Conservation (phyloP, 768 basidiomycete species). For the Astraeus odoratus region DNA sequence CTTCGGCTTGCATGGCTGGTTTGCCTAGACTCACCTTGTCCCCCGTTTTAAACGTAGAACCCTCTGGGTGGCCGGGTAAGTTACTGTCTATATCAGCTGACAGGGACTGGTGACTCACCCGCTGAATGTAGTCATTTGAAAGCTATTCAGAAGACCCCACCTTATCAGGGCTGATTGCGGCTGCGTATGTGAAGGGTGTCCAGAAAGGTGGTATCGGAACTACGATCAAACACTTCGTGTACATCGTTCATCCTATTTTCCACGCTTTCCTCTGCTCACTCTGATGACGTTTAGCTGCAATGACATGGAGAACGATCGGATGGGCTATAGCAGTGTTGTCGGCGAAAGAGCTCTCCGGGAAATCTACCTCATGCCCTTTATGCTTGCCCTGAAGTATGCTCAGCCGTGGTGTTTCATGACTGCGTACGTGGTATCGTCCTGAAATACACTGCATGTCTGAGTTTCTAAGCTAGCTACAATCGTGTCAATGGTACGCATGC, state of each 20-base stretch:
- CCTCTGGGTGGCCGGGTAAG: slow-evolving; percentile 64
- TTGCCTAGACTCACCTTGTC: no score
- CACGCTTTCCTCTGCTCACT: background rate
- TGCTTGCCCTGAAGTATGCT: slow-evolving; percentile 45
- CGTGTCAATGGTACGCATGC: slow-evolving; percentile 71
- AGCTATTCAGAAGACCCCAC: slow-evolving; percentile 76
- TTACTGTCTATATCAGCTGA: background rate
- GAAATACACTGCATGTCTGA: background rate
- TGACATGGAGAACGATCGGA: slow-evolving; percentile 76
- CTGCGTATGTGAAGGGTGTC: slow-evolving; percentile 70
- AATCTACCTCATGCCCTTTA: slow-evolving; percentile 57
- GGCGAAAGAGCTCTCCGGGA: slow-evolving; percentile 49
- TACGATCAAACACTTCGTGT: slow-evolving; percentile 81
- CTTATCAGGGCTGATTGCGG: slow-evolving; percentile 63
- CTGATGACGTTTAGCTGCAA: slow-evolving; percentile 42
- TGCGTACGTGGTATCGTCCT: slow-evolving; percentile 35
- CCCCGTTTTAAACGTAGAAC: slow-evolving; percentile 36
- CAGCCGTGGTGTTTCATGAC: slow-evolving; percentile 57
- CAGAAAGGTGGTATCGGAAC: slow-evolving; percentile 72
- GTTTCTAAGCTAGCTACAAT: slow-evolving; percentile 43
- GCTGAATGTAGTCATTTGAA: slow-evolving; percentile 51
- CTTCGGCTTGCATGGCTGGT: background rate
- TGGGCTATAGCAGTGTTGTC: slow-evolving; percentile 49
- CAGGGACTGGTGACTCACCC: background rate
- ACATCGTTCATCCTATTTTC: slow-evolving; percentile 10